These are phyloP conservation scores for Vanrija sp. DNA, from an alignment of 1,284 basidiomycete genomes.

Conservation along the genomic window DNA sequence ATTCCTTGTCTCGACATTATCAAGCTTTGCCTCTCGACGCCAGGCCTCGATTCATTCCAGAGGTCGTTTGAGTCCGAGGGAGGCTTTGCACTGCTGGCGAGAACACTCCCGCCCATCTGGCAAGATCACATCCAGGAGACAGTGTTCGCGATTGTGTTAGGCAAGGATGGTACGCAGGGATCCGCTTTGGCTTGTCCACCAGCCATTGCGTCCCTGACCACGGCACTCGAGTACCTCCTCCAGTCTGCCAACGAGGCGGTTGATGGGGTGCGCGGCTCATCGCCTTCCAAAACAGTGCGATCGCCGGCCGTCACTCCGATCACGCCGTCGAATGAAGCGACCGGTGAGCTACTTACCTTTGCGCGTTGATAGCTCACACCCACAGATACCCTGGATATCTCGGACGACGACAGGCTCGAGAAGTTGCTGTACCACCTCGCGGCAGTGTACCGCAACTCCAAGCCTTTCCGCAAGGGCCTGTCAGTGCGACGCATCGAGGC, in stretches of 20 bases:
- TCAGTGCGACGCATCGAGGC: constrained; percentile 38
- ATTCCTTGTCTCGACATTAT: constrained; percentile 41
- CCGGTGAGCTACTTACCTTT: neutral
- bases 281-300: constrained; percentile 25
- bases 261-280: constrained; percentile 19
- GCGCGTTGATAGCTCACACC: neutral
- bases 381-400: neutral
- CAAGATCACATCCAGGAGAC: constrained; percentile 28
- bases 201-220: constrained; percentile 29
- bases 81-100: constrained; percentile 42
- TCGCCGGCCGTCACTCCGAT: constrained; percentile 23
- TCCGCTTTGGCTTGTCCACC: constrained; percentile 24
- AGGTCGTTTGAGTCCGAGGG: constrained; percentile 46
- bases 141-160: constrained; percentile 31
- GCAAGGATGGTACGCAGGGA: constrained; percentile 12
- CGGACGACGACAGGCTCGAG: constrained; percentile 26
- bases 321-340: neutral
- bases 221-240: constrained; percentile 37
- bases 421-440: constrained; percentile 32
- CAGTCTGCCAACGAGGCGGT: constrained; percentile 26
- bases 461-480: constrained; percentile 31
- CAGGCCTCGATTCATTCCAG: constrained; percentile 39
- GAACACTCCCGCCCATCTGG: constrained; percentile 38
- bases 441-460: constrained; percentile 25
- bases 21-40: constrained; percentile 31